phyloP scores from a whole-genome alignment of 129 eudicot genomes.

The sunflower (Helianthus annuus) region HanXRQr2.0-SUNRISE NC_035439.2:135633681-135634180 shows the following conservation, averaged over 20 bases:
- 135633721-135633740: too few relatives aligned
- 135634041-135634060: slow-evolving; percentile 27
- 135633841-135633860: too few relatives aligned
- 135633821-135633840: too few relatives aligned
- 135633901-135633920: background rate
- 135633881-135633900: too few relatives aligned
- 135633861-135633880: too few relatives aligned
- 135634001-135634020: slow-evolving; percentile 59
- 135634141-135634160: slow-evolving; percentile 37
- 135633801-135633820: too few relatives aligned
- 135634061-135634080: slow-evolving; percentile 46
- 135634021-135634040: slow-evolving; percentile 27
- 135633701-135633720: too few relatives aligned
- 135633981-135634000: slow-evolving; percentile 76
- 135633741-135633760: too few relatives aligned
- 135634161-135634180: slow-evolving; percentile 47
- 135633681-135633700: too few relatives aligned
- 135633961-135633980: slow-evolving; percentile 80
- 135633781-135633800: too few relatives aligned
- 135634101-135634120: slow-evolving; percentile 34
- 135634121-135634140: slow-evolving; percentile 28
- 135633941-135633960: slow-evolving; percentile 90
- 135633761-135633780: too few relatives aligned
- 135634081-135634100: slow-evolving; percentile 48
- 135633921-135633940: slow-evolving; percentile 84